Evolutionary conservation across 176 grass and related monocot species (phyloP), one percentile per base, ranked within the genome.

Genomic region (Oryza rufipogon): DNA sequence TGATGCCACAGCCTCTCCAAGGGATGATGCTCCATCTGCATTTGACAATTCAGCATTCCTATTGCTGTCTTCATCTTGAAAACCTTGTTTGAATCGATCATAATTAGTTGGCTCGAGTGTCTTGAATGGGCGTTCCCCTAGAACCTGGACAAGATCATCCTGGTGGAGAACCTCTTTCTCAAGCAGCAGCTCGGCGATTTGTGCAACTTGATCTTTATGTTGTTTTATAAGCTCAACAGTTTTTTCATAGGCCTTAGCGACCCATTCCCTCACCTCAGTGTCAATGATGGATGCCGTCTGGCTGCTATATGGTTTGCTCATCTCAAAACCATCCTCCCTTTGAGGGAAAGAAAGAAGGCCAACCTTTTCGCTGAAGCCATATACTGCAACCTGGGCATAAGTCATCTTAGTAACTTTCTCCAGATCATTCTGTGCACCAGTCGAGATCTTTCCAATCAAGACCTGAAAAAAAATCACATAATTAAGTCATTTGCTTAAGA

Each of bases 321-420:
- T 89, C 83, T 87, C 83, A 68, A 95, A 95, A 70, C 91, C 90
- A 46, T 89, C 88, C 16, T 87, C 83, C 71, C 83, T 90, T 80
- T 79, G 92, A 61, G 96, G 96, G 78, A 98, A 98, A 32, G 93
- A 98, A 51, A 98, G 89, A 44, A 98, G 91, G 70, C 91, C 93
- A 66, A 98, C 93, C 74, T 98, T 98, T 78, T 95, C 89, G 44
- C 91, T 98, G 76, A 97, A 97, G 19, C 92, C 92, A 10, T 97
- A 97, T 36, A 94, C 87, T 65, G 95, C 95, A 82, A 95, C 96
- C 80, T 98, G 96, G 5, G 86, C 86, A 61, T 98, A 98, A 4
- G 96, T 95, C 91, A 95, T 93, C 79, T 90, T 93, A 26, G 93
- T 93, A 66, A 98, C 93, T 76, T 95, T 98, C 89, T 98, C 96